Evolutionary conservation across 2,329 filamentous ascomycete genomes (phyloP).

Genomic region (Ophiostoma quercus): DNA sequence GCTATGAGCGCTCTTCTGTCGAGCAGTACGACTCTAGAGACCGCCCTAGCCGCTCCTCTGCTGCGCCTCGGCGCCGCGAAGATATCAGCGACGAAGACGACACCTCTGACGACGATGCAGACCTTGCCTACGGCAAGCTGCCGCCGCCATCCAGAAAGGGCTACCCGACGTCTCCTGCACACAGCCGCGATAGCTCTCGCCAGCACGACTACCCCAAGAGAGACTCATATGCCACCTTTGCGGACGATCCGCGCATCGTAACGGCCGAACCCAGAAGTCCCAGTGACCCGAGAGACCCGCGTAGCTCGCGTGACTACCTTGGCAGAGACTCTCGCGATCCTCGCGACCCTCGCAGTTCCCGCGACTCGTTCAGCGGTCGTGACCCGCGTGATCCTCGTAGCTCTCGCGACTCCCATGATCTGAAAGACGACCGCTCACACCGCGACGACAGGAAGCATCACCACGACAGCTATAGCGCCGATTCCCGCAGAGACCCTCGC

Average conservation of each 20-base stretch:
- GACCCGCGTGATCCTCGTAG: constrained; percentile 21
- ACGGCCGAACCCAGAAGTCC: constrained; percentile 16
- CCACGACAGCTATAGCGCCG: constrained; percentile 26
- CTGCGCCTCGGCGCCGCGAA: constrained; percentile 23
- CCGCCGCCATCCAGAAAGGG: constrained; percentile 23
- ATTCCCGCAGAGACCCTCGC: constrained; percentile 27
- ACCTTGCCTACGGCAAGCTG: constrained; percentile 47
- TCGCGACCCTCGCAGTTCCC: background rate
- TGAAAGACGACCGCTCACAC: constrained; percentile 14
- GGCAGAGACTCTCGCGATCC: background rate
- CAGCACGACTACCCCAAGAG: constrained; percentile 1
- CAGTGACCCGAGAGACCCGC: constrained; percentile 13
- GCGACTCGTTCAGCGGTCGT: constrained; percentile 8
- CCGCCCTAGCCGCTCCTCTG: constrained; percentile 4
- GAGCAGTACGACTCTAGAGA: constrained; percentile 15
- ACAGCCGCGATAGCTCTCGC: constrained; percentile 22
- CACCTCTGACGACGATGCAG: constrained; percentile 21
- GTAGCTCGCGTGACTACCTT: constrained; percentile 10
- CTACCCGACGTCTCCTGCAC: background rate
- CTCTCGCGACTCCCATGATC: constrained; percentile 14
- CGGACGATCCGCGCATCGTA: constrained; percentile 28
- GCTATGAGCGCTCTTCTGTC: constrained; percentile 1
- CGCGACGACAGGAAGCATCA: constrained; percentile 29
- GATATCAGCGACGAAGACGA: constrained; percentile 24
- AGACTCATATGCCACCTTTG: constrained; percentile 34